These are phyloP conservation scores for Calonectria pseudoreteaudii DNA, from an alignment of 2,329 filamentous ascomycete genomes.

Conservation along the genomic window DNA sequence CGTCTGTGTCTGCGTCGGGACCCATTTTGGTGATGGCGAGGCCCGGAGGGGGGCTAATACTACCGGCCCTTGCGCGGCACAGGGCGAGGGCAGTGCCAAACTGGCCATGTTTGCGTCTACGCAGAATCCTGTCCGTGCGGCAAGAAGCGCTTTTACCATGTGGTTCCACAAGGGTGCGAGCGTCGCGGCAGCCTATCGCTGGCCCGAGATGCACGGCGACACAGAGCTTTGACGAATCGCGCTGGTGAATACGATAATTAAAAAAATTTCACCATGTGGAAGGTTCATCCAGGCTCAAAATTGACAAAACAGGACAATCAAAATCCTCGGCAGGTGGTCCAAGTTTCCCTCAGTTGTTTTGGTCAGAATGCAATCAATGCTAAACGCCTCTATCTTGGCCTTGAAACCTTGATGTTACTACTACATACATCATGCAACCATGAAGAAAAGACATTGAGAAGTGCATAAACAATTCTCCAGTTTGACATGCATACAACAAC, in stretches of 20 bases:
- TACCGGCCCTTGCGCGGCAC: conserved; percentile 30
- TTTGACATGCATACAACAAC: not conserved
- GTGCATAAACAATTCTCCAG: not conserved
- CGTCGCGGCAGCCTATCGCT: conserved; percentile 15
- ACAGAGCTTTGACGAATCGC: conserved; percentile 1
- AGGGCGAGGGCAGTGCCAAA: conserved; percentile 26
- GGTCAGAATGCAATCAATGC: not conserved
- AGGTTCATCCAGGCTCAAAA: not conserved
- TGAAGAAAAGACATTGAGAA: not conserved
- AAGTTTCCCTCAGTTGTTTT: not conserved
- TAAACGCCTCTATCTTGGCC: conserved; percentile 6
- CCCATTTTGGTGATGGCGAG: conserved; percentile 2
- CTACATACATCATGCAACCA: not conserved
- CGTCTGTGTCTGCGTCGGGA: conserved; percentile 30
- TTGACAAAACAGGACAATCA: not conserved
- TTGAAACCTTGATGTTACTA: not conserved
- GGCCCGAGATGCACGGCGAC: conserved; percentile 7
- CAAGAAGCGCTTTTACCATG: conserved; percentile 28
- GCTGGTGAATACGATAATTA: not conserved
- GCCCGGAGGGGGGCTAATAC: conserved; percentile 10
- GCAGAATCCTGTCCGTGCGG: conserved; percentile 34
- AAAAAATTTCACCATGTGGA: not conserved
- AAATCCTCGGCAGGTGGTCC: not conserved
- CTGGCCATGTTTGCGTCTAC: conserved; percentile 29
- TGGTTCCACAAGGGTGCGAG: conserved; percentile 24